Conservation (phyloP, 2,329 filamentous ascomycete species). For the Aspergillus novoparasiticus region DNA sequence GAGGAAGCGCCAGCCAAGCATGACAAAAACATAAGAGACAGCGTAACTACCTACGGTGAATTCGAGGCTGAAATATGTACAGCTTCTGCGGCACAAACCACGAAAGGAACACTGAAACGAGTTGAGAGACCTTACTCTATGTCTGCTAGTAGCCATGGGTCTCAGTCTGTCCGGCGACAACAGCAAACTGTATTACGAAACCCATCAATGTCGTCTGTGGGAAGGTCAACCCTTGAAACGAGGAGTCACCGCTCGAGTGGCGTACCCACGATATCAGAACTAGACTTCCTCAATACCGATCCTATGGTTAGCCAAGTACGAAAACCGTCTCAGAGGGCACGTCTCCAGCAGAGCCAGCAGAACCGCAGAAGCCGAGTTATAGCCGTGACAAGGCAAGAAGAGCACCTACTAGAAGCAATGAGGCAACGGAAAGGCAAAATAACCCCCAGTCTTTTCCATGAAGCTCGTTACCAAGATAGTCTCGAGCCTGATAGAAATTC, state of each 20-base stretch:
- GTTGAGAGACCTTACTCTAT: constrained; percentile 30
- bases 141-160: constrained; percentile 30
- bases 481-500: constrained; percentile 31
- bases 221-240: constrained; percentile 28
- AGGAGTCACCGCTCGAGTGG: constrained; percentile 31
- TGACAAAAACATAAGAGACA: constrained; percentile 35
- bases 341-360: constrained; percentile 16
- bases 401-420: constrained; percentile 54
- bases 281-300: constrained; percentile 28
- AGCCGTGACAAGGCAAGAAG: constrained; percentile 57
- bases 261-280: constrained; percentile 39
- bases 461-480: constrained; percentile 18
- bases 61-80: constrained; percentile 48
- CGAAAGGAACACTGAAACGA: constrained; percentile 30
- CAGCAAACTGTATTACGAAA: constrained; percentile 22
- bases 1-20: constrained; percentile 26
- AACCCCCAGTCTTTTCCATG: constrained; percentile 44
- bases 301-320: constrained; percentile 27
- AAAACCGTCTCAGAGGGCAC: constrained; percentile 25
- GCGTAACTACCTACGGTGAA: constrained; percentile 43
- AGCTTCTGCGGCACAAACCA: constrained; percentile 41
- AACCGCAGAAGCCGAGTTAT: constrained; percentile 51
- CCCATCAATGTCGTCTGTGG: constrained; percentile 31
- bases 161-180: constrained; percentile 22
- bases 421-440: constrained; percentile 52